Conservation (phyloP, 2,329 filamentous ascomycete genomes). For the Thelonectria blattea region DNA sequence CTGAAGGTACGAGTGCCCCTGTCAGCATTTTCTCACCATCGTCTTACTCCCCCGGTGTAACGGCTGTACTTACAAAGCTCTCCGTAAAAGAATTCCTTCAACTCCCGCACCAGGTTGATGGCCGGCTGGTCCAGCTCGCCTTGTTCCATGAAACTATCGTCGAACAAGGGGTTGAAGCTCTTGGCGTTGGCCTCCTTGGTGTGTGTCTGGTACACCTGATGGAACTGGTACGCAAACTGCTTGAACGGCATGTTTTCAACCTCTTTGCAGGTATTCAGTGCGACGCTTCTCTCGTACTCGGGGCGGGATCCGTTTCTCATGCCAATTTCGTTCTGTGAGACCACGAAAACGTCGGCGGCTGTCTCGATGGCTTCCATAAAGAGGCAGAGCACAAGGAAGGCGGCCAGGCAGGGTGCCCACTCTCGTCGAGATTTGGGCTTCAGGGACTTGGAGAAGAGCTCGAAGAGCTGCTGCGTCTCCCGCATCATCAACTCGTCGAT, state of each 20-base stretch:
- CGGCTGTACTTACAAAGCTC: constrained; percentile 50
- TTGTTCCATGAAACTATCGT: constrained; percentile 48
- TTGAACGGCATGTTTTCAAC: constrained; percentile 66
- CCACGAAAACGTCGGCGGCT: constrained; percentile 58
- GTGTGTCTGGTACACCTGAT: constrained; percentile 65
- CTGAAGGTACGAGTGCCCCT: constrained; percentile 29
- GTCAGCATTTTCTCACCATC: constrained; percentile 21
- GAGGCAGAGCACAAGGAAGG: constrained; percentile 62
- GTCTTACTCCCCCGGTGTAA: not conserved
- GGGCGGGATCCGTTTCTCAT: constrained; percentile 46
- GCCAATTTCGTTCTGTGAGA: constrained; percentile 57
- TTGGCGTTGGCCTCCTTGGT: constrained; percentile 53
- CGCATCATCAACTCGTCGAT: constrained; percentile 60
- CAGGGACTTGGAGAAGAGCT: constrained; percentile 58
- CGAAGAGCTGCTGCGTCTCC: constrained; percentile 59
- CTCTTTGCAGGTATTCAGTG: constrained; percentile 55
- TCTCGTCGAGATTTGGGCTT: constrained; percentile 60
- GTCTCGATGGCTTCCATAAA: constrained; percentile 65
- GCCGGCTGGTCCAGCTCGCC: constrained; percentile 55
- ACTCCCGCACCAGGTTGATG: constrained; percentile 51
- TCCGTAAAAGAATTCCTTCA: constrained; percentile 53
- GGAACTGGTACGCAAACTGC: constrained; percentile 66
- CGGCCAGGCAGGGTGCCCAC: constrained; percentile 63
- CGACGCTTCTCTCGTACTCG: constrained; percentile 49
- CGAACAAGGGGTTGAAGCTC: constrained; percentile 63